Conservation (phyloP, 305 asterid species). For the Fraxinus sp. region DNA sequence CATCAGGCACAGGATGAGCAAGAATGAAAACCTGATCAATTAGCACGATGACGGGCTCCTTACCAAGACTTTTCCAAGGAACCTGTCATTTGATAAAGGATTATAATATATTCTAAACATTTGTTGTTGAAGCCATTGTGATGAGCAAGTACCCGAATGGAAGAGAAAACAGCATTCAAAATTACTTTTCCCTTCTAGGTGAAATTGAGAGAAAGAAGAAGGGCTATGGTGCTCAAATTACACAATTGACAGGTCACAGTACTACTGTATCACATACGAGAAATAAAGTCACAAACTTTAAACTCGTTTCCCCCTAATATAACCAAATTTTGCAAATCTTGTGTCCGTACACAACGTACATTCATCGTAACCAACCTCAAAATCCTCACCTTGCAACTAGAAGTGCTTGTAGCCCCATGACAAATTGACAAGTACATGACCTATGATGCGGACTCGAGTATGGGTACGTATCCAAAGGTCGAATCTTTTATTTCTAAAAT, state of each 20-base stretch:
- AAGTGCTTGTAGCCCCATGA: neutral
- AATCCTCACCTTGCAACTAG: neutral
- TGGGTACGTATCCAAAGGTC: too few species aligned
- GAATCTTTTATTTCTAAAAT: too few species aligned
- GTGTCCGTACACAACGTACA: neutral
- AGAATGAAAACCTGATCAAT: constrained; percentile 91
- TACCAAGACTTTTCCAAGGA: constrained; percentile 99
- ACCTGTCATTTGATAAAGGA: constrained; percentile 54
- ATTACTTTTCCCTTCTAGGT: neutral
- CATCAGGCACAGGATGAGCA: constrained; percentile 79
- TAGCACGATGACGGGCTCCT: constrained; percentile 98
- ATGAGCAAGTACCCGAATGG: neutral
- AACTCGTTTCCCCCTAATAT: neutral
- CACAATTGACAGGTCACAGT: neutral
- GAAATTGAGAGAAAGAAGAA: neutral
- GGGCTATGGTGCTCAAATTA: neutral
- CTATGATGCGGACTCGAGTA: too few species aligned
- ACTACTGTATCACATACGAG: neutral
- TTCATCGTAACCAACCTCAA: neutral
- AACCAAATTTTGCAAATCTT: neutral
- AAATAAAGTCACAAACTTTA: neutral
- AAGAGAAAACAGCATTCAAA: neutral
- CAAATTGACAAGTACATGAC: neutral
- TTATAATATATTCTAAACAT: constrained; percentile 1
- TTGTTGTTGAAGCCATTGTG: constrained; percentile 17